These are phyloP conservation scores for Rhododendron ferrugineum DNA, from an alignment of 148 eudicot genomes.

Conservation along the genomic window DNA sequence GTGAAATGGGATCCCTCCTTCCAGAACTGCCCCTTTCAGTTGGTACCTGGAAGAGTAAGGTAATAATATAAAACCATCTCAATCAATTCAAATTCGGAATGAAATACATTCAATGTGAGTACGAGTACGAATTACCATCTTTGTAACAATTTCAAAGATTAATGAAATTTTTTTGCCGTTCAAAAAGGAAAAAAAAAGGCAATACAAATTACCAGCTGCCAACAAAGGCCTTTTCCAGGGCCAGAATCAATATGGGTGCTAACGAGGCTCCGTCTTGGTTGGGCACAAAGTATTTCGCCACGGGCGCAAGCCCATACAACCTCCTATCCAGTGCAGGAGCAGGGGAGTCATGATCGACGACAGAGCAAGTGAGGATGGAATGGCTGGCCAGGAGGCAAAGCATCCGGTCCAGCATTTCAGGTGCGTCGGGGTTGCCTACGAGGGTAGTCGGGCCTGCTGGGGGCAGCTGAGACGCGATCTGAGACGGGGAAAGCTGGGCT, in stretches of 20 bases:
- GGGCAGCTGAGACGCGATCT: conserved; percentile 23
- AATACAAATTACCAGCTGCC: conserved; percentile 27
- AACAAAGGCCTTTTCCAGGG: conserved; percentile 26
- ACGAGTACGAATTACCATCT: too few species aligned
- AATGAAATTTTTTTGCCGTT: too few species aligned
- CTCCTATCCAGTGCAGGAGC: too few species aligned
- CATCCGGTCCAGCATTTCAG: conserved; percentile 36
- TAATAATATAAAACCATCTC: not conserved
- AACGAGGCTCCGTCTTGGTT: conserved; percentile 37
- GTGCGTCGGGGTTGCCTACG: conserved; percentile 25
- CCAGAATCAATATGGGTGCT: conserved; percentile 24
- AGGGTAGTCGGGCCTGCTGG: not conserved
- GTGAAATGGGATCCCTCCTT: conserved; percentile 77
- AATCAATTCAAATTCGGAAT: not conserved
- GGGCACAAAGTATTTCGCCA: conserved; percentile 25
- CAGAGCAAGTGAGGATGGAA: conserved; percentile 22
- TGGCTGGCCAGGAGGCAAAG: conserved; percentile 31
- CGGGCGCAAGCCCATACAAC: conserved; percentile 27
- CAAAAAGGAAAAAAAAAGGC: too few species aligned
- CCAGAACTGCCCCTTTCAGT: conserved; percentile 66
- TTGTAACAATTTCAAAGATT: too few species aligned
- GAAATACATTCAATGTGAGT: too few species aligned
- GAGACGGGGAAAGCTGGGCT: conserved; percentile 15
- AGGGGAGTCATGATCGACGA: not conserved
- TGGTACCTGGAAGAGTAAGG: conserved; percentile 39